Evolutionary conservation across 257 asterid species (phyloP).

Genomic region (Agastache rugosa): DNA sequence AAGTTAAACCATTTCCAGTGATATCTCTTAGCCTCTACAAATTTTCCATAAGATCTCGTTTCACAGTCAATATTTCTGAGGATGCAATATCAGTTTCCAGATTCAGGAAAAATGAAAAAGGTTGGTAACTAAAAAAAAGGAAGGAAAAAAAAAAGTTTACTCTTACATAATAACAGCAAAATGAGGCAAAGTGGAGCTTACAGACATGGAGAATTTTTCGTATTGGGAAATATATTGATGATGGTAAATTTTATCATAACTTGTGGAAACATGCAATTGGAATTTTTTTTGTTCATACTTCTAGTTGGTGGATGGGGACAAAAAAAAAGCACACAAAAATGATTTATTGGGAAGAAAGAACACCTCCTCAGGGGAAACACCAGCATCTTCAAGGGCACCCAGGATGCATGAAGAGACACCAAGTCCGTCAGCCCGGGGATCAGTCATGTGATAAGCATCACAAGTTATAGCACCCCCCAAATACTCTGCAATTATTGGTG

Average conservation of each 20-base stretch:
- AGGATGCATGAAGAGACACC: constrained; percentile 94
- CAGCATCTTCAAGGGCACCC: constrained; percentile 81
- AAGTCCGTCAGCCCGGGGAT: constrained; percentile 97
- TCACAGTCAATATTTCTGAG: not conserved
- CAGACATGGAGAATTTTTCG: not conserved
- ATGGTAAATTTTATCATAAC: not conserved
- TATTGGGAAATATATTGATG: constrained; percentile 2
- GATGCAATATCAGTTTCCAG: constrained; percentile 2
- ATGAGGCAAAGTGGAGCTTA: not conserved
- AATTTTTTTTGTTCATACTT: not conserved
- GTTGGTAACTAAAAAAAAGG: not conserved
- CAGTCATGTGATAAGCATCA: constrained; percentile 98
- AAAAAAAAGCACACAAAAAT: not conserved
- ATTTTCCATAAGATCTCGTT: constrained; percentile 3
- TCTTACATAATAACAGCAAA: not conserved
- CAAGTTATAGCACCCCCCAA: constrained; percentile 96
- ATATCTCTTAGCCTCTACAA: constrained; percentile 15
- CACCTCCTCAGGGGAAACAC: constrained; percentile 96
- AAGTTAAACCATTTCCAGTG: not conserved
- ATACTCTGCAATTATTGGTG: constrained; percentile 93
- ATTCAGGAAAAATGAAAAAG: not conserved
- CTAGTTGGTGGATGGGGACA: not conserved
- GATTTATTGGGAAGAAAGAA: constrained; percentile 28
- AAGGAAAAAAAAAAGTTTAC: not conserved
- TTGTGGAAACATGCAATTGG: not conserved